phyloP scores from a whole-genome alignment of 148 eudicot genomes.

The Rhododendron williamsianum region DNA sequence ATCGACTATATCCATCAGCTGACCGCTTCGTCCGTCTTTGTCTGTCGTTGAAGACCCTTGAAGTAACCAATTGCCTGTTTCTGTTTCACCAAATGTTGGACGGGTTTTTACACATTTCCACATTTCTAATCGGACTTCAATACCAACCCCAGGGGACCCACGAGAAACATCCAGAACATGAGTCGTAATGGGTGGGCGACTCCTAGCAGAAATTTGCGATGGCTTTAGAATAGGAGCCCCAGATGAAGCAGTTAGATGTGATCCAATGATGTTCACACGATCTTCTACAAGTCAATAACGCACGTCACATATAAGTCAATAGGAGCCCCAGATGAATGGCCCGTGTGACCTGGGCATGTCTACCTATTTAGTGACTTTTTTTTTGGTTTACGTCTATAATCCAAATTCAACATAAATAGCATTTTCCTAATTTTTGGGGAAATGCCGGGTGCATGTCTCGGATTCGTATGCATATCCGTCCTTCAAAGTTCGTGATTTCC shows the following conservation, averaged over 20 bases:
- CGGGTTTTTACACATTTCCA: slow-evolving; percentile 42
- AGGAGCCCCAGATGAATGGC: too few relatives aligned
- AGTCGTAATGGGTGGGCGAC: slow-evolving; percentile 83
- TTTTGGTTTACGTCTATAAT: neutral
- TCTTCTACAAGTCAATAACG: slow-evolving; percentile 62
- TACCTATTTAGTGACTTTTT: neutral
- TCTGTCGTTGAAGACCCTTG: slow-evolving; percentile 66
- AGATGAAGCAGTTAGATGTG: slow-evolving; percentile 54
- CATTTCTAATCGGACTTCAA: slow-evolving; percentile 67
- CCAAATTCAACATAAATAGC: neutral
- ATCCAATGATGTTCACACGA: slow-evolving; percentile 68
- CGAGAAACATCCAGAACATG: slow-evolving; percentile 72
- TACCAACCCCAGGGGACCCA: slow-evolving; percentile 63
- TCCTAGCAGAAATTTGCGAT: slow-evolving; percentile 42
- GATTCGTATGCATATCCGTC: neutral
- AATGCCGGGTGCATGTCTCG: neutral
- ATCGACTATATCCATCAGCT: slow-evolving; percentile 64
- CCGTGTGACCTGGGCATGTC: neutral
- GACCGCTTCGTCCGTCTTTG: slow-evolving; percentile 84
- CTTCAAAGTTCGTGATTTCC: neutral
- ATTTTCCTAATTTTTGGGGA: neutral
- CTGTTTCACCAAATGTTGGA: slow-evolving; percentile 48
- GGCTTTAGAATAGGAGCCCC: slow-evolving; percentile 26
- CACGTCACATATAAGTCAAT: neutral
- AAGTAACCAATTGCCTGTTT: slow-evolving; percentile 40